Base-by-base conservation (phyloP, 1,139 yeast species). In the Yamadazyma diddensiae region DNA sequence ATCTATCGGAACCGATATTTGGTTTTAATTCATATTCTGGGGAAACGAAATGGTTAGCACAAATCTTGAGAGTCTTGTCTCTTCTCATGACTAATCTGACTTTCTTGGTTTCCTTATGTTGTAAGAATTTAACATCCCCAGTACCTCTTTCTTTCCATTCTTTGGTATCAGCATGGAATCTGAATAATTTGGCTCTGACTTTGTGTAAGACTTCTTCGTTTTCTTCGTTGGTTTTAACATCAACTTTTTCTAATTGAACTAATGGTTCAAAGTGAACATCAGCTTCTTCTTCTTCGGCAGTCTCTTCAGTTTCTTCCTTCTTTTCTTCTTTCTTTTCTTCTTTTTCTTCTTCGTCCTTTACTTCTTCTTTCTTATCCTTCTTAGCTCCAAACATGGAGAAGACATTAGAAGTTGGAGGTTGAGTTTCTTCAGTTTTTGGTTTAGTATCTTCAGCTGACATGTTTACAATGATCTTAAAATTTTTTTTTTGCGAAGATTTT, bases 81-180 rank as follows among this genome's bases (percentile, higher is more conserved):
- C 98, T 87, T 77, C 98, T 86, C 98, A 92, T 92, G 58, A 92
- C 74, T 47, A 92, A 66, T 69, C 98, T 82, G 44, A 84, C 85
- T 69, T 86, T 90, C 37, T 77, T 74, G 37, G 87, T 69, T 41
- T 68, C 68, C 65, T 86, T 87, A 70, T 90, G 96, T 70, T 92
- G 77, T 59, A 92, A 78, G 64, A 92, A 87, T 67, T 90, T 87
- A 52, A 90, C 97, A 57, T 92, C 98, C 52, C 98, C 99, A 28
- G 97, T 88, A 49, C 98, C 98, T 72, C 98, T 85, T 73, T 94
- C 99, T 65, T 94, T 92, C 98, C 99, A 92, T 68, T 92, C 98
- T 56, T 86, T 85, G 38, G 81, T 58, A 43, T 82, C 88, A 41
- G 72, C 73, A 55, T 82, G 85, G 71, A 82, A 92, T 65, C 88